Evolutionary conservation across 2,329 filamentous ascomycete genomes (phyloP), one percentile per base, ranked within the genome.

Genomic region (Elsinoe arachidis): DNA sequence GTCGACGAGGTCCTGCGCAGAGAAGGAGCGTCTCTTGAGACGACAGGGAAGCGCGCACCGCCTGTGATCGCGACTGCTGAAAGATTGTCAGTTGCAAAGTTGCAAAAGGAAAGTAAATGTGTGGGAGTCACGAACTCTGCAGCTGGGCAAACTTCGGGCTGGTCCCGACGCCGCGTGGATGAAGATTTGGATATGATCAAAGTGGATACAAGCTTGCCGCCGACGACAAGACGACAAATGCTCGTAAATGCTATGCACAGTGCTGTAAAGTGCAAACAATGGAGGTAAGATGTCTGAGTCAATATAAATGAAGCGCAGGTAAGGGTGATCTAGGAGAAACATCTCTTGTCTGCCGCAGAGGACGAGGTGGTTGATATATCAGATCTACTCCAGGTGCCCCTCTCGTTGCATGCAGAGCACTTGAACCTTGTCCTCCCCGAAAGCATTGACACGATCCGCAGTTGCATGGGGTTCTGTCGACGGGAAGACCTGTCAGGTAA

Each of bases 361-460:
- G 26, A 35, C 26, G 19, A 39, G 33, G 49, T 33, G 19, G 49
- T 39, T 53, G 49, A 53, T 53, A 53, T 53, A 34, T 53, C 49
- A 53, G 26, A n/a, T 11, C 17, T 15, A 14, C 19, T 26, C n/a
- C 11, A 5, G 6, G 14, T 10, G 11, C n/a, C 11, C 49, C 49
- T 33, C 47, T 52, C 19, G 33, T 52, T 38, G 15, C 17, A 53
- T 35, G 46, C 46, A 30, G 30, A 51, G 30, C 46, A 34, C 23
- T 17, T 30, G 15, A 33, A n/a, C 46, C 46, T 23, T 51, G 15
- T 51, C 46, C 46, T 30, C 49, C 49, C 33, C 34, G 34, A 15
- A 15, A 46, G 41, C 15, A 39, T 53, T 37, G 34, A 19, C 26
- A 19, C 12, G 49, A 39, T 21, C 49, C 49, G 35, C 49, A 38